A percentile compares a stretch with the other conserved stretches of the same genome.
phyloP scores from a whole-genome alignment of 202 grass and related monocot genomes.

The Miscanthus sacchariflorus region DNA sequence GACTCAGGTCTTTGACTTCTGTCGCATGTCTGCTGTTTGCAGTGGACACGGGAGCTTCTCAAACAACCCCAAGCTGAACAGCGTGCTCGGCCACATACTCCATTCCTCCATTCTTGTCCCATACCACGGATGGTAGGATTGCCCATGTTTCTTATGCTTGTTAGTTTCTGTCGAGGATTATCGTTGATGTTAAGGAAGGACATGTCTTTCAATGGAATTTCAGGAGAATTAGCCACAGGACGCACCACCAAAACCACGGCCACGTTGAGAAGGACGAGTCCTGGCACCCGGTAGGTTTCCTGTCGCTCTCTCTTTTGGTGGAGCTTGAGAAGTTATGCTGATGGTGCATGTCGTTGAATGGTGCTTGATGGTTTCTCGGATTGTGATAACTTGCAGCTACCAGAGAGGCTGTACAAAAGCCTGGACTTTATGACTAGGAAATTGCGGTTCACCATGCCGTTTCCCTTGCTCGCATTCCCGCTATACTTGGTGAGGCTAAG shows the following conservation, averaged over 20 bases:
- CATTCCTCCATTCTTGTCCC: conserved; percentile 99
- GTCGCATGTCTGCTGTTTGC: conserved; percentile 21
- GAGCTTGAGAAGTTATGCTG: background rate
- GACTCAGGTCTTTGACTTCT: conserved; percentile 42
- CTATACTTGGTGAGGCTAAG: conserved; percentile 83
- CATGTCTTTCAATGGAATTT: conserved; percentile 43
- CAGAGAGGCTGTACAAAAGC: conserved; percentile 82
- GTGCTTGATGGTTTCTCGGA: conserved; percentile 29
- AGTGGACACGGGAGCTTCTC: conserved; percentile 99
- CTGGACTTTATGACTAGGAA: conserved; percentile 63
- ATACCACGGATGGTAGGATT: conserved; percentile 92
- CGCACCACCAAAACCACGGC: conserved; percentile 96
- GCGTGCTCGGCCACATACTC: conserved; percentile 92
- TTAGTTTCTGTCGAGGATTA: background rate
- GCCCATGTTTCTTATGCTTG: background rate
- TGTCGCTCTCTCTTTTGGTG: conserved; percentile 7
- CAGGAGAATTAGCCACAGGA: conserved; percentile 99
- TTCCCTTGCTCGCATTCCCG: conserved; percentile 93
- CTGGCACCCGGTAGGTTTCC: conserved; percentile 85
- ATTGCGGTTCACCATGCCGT: conserved; percentile 81
- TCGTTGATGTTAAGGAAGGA: conserved; percentile 16
- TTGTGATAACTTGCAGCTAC: conserved; percentile 65
- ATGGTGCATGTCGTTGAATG: conserved; percentile 19
- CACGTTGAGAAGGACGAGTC: conserved; percentile 99
- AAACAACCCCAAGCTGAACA: conserved; percentile 82